Base-by-base conservation (phyloP, 108 stramenopile genomes). In the Cyclotella baltica region DNA sequence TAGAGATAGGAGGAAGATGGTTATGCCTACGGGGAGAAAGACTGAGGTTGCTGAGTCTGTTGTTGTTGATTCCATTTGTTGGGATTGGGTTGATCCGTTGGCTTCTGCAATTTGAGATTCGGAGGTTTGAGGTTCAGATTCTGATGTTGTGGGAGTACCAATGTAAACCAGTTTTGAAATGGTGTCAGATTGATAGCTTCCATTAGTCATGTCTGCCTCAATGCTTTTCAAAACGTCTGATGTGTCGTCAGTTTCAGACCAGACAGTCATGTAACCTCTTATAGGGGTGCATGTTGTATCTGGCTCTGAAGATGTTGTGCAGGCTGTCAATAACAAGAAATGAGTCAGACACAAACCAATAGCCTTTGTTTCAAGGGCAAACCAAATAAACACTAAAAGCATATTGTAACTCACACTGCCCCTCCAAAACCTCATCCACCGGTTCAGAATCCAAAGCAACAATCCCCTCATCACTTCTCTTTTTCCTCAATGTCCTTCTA, bases 361-460 rank as follows among this genome's bases (percentile, higher is more conserved):
- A 65, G 40, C 23, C 11, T 31, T 1, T 0, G 43, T 1, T 43
- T 25, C 23, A 65, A 4, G 23, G 13, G 19, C 15, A 46, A 47
- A 65, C 2, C 23, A 27, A 46, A 43, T 43, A 25, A 13, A 65
- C 18, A 16, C 3, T 13, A 65, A 13, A 18, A 20, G 1, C 9
- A 9, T 1, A 1, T 3, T 27, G 10, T 4, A 19, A 47, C 64
- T 65, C 64, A 65, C 64, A 67, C 33, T 67, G 48, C 18, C 67
- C 67, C 1, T n/a, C 31, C 27, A 67, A 20, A 5, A 52, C 34
- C 33, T 67, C 28, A 67, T 67, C 67, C 1, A 5, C 31, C 6
- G 67, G 67, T 31, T 50, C 67, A 6, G 67, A 67, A 50, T 36
- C 48, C 48, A 67, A 33, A 15, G 67, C 67, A 9, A 67, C 31